Evolutionary conservation across 306 rosid species (phyloP).

Genomic region (Vicia sativa): DNA sequence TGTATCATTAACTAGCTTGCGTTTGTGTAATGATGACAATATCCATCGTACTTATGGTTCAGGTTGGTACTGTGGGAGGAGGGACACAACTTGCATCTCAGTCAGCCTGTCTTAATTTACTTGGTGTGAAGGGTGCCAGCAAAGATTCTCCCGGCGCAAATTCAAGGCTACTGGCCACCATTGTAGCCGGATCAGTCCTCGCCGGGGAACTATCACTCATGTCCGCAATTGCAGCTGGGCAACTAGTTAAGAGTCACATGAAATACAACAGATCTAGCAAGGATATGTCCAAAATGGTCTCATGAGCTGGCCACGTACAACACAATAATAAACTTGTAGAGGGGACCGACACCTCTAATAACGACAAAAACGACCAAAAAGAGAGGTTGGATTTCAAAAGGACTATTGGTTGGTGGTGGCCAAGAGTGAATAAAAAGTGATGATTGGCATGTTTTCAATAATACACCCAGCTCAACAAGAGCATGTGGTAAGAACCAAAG

Average conservation of each 20-base stretch:
- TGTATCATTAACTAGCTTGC: conserved; percentile 11
- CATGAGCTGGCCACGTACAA: conserved; percentile 34
- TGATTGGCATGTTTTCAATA: conserved; percentile 26
- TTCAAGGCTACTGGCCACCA: conserved; percentile 58
- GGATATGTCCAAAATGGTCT: conserved; percentile 42
- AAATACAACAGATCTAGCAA: conserved; percentile 72
- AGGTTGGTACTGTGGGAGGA: conserved; percentile 85
- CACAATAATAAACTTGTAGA: not conserved
- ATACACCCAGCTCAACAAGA: conserved; percentile 21
- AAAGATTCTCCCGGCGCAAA: conserved; percentile 66
- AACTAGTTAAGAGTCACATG: conserved; percentile 82
- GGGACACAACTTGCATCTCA: conserved; percentile 79
- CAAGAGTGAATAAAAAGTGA: not conserved
- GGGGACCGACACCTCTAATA: conserved; percentile 26
- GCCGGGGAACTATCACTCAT: conserved; percentile 70
- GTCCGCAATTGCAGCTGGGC: conserved; percentile 80
- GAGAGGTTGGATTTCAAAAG: conserved; percentile 1
- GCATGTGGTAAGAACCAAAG: conserved; percentile 17
- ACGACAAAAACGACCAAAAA: conserved; percentile 14
- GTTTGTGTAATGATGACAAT: not conserved
- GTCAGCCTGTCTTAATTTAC: conserved; percentile 72
- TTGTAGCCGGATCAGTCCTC: conserved; percentile 68
- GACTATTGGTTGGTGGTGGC: conserved; percentile 31
- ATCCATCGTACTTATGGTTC: conserved; percentile 30
- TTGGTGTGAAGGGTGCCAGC: conserved; percentile 73